Base-by-base conservation (phyloP, 306 rosid genomes). In the Adenanthera pavonina region DNA sequence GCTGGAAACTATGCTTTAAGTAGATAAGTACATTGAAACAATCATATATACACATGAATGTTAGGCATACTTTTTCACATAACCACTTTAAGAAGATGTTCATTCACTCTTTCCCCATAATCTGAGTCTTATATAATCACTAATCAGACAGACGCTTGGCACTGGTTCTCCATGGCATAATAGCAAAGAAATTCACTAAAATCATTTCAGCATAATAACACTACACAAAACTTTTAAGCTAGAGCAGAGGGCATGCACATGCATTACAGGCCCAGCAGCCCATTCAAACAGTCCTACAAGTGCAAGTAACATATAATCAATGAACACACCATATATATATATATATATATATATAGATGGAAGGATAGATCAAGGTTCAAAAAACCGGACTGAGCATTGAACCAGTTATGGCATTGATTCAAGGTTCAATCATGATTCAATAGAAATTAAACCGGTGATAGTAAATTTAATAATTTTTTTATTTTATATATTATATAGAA, bases 91-190 rank as follows among this genome's bases (percentile, higher is more conserved):
- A 6, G 48, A 61, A 71, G 25, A 34, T 61, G 65, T 34, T 35
- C 16, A 35, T 80, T 47, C 78, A 79, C 35, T 79, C 60, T 12
- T 71, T 12, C 20, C 76, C 8, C 5, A 11, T 72, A 48, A 33
- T 10, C 25, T 11, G 41, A 38, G 13, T 33, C 41, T 33, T 5
- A 61, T 7, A 61, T 6, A 12, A 46, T 9, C n/a, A 5, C 68
- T 13, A 61, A 5, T 38, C 35, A 16, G 48, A 5, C 38, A 51
- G 33, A 19, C 3, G 67, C 3, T 35, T 25, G 16, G n/a, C 30
- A 66, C 20, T 3, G 40, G 19, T 59, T 59, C 10, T 74, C 68
- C 68, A 6, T 19, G 65, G 38, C 14, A 38, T 1, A 36, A 49
- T 64, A 53, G 12, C 38, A 43, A 57, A 57, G 60, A 36, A 73